A percentile compares a stretch with the other conserved stretches of the same genome.
Conservation (phyloP, 176 grass and related monocot species). For the Zea luxurians region DNA sequence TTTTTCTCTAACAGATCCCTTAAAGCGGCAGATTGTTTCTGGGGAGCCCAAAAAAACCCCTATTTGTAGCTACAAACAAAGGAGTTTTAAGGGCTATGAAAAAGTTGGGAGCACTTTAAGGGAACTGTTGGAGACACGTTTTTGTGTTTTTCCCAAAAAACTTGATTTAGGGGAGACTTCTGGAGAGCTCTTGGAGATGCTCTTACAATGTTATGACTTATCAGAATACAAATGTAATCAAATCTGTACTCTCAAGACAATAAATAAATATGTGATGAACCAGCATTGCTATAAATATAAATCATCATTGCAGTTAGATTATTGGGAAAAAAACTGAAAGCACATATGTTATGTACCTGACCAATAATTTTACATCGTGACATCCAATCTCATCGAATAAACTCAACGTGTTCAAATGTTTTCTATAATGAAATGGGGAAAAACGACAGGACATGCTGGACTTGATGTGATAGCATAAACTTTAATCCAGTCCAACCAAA, state of each 20-base stretch:
- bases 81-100: too few relatives aligned
- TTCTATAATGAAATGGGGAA: not conserved
- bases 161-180: too few relatives aligned
- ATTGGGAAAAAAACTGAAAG: not conserved
- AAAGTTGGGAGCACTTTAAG: too few relatives aligned
- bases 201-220: conserved; percentile 17
- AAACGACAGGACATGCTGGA: not conserved
- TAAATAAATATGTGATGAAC: conserved; percentile 2
- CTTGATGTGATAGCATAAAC: not conserved
- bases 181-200: too few relatives aligned
- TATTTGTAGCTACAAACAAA: too few relatives aligned
- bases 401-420: not conserved
- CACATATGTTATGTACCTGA: not conserved
- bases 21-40: too few relatives aligned
- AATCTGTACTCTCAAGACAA: not conserved
- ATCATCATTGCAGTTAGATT: not conserved
- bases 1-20: too few relatives aligned
- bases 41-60: too few relatives aligned
- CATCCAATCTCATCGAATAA: not conserved
- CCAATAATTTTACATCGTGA: conserved; percentile 14
- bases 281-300: not conserved
- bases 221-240: conserved; percentile 11
- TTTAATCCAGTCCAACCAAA: conserved; percentile 1
- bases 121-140: not conserved
- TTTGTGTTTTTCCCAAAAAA: not conserved